Evolutionary conservation across 179 eudicot species (phyloP), one percentile per base, ranked within the genome.

Genomic region (Beta macrorhiza): DNA sequence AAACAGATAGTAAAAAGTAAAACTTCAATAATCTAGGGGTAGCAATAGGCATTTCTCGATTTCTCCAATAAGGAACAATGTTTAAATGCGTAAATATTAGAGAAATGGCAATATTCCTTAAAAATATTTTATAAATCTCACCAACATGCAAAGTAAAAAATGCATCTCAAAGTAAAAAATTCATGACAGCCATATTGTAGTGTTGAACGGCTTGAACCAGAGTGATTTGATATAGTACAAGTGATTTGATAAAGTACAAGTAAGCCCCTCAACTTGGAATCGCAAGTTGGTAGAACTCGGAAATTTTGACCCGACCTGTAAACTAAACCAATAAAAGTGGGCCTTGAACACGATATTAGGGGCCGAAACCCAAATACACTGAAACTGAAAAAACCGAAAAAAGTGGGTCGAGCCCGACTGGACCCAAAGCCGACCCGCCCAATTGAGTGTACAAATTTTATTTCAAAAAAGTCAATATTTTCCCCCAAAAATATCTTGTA

Each of bases 1-100:
- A 75, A 61, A 73, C 25, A 78, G 78, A 82, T 52, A 81, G 76
- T 49, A 79, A 16, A 42, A 16, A 37, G 9, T 52, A 75, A 44
- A 55, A 16, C 53, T 45, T 74, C 49, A 55, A 70, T 6, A 63
- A 67, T 56, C 58, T 57, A 67, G 4, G 51, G 19, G 68, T 55
- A 64, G 67, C 17, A 15, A 71, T 19, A 56, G 37, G 42, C 63
- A 29, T 9, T 15, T 47, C 17, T 59, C 16, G 25, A 78, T 68
- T 15, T 59, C 14, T 16, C 19, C 55, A 10, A 72, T 19, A 72
- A 47, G 29, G 51, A 7, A 72, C 37, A 51, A 68, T 71, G 56
- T 19, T 7, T 44, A 20, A 69, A 29, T 17, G 4, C 22, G 37
- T 5, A 64, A 64, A 64, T 29, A 67, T 13, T 7, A 67, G 70